phyloP scores from a whole-genome alignment of 164 flowering plant genomes.

The Nelumbo lutea region DNA sequence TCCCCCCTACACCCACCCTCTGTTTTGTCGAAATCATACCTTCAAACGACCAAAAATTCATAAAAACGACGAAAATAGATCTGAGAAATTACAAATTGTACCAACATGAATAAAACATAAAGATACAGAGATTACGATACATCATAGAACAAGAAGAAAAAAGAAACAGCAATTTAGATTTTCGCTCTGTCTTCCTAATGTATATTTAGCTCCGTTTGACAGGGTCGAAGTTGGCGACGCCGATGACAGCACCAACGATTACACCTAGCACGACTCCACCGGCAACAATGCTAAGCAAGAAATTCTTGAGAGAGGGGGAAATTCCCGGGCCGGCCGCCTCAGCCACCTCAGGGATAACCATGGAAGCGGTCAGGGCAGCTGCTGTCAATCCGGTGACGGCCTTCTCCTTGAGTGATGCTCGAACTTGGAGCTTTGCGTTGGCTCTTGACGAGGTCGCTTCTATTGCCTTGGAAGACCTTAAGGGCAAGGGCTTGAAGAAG shows the following conservation, averaged over 20 bases:
- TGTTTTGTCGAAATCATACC: too few relatives aligned
- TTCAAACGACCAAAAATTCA: too few relatives aligned
- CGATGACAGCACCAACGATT: constrained; percentile 62
- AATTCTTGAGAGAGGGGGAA: constrained; percentile 74
- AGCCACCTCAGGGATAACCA: constrained; percentile 68
- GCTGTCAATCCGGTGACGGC: constrained; percentile 59
- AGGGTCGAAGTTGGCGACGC: constrained; percentile 81
- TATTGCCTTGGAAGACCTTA: constrained; percentile 27
- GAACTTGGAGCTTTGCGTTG: constrained; percentile 33
- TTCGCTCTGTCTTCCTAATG: too few relatives aligned
- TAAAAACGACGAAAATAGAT: too few relatives aligned
- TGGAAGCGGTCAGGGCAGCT: constrained; percentile 47
- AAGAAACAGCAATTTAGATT: too few relatives aligned
- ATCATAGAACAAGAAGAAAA: too few relatives aligned
- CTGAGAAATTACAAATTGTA: too few relatives aligned
- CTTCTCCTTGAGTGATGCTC: constrained; percentile 68
- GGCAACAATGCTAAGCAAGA: constrained; percentile 75
- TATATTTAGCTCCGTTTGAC: constrained; percentile 52
- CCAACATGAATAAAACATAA: too few relatives aligned
- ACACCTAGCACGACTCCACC: constrained; percentile 65
- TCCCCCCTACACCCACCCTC: too few relatives aligned
- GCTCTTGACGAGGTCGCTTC: constrained; percentile 14
- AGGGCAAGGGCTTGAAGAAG: constrained; percentile 51
- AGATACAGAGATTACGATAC: too few relatives aligned
- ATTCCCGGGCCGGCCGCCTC: constrained; percentile 59